These are phyloP conservation scores for Barnettozyma hawaiiensis DNA, from an alignment of 1,139 yeast genomes.

Conservation along the genomic window DNA sequence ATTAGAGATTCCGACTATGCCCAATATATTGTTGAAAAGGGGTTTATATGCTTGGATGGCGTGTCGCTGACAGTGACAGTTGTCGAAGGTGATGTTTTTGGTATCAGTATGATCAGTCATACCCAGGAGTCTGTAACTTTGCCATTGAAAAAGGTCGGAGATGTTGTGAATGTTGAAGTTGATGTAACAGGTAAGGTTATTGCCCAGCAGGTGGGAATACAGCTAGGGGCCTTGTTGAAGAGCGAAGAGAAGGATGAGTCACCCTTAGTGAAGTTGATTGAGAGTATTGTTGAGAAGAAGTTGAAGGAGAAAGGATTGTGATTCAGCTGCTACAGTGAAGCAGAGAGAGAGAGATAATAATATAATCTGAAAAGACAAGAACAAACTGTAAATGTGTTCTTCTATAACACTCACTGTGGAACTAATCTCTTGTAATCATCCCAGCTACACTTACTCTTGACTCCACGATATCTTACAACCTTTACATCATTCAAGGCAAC, in stretches of 20 bases:
- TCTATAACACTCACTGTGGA: neutral
- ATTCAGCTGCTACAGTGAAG: neutral
- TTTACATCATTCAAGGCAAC: slow-evolving; percentile 16
- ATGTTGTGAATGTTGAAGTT: slow-evolving; percentile 81
- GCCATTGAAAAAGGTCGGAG: slow-evolving; percentile 59
- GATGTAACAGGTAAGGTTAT: slow-evolving; percentile 89
- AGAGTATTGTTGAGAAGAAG: slow-evolving; percentile 47
- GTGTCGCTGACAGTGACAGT: slow-evolving; percentile 85
- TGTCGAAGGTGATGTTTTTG: slow-evolving; percentile 58
- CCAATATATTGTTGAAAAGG: slow-evolving; percentile 85
- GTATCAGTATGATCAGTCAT: slow-evolving; percentile 87
- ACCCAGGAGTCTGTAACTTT: slow-evolving; percentile 80
- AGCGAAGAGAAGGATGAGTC: slow-evolving; percentile 44
- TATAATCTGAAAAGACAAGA: too few species aligned
- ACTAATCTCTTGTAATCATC: slow-evolving; percentile 25
- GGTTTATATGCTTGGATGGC: slow-evolving; percentile 89
- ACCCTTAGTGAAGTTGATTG: slow-evolving; percentile 39
- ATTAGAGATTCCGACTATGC: slow-evolving; percentile 58
- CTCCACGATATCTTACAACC: slow-evolving; percentile 36
- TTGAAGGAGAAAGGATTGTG: slow-evolving; percentile 21
- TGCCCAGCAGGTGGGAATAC: slow-evolving; percentile 71
- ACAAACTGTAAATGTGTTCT: neutral
- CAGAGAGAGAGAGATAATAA: too few species aligned
- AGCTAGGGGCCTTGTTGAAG: slow-evolving; percentile 35
- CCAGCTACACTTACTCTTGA: slow-evolving; percentile 30